phyloP scores from a whole-genome alignment of 177 flowering plant genomes.

The Tripterygium wilfordii region DNA sequence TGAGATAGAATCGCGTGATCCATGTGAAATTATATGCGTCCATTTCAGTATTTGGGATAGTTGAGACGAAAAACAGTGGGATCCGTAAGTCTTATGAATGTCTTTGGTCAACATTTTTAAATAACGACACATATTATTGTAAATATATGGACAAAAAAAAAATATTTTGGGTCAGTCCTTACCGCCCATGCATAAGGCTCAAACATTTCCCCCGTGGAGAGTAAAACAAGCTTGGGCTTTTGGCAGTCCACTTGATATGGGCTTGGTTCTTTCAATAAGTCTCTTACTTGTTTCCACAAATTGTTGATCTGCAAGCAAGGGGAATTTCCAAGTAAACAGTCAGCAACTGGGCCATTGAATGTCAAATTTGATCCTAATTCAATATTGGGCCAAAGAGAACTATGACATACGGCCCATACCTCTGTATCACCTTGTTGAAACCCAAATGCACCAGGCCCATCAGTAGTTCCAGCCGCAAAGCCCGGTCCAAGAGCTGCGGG shows the following conservation, averaged over 20 bases:
- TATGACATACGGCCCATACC: no score
- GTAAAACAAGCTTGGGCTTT: conserved; percentile 49
- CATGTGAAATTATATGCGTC: no score
- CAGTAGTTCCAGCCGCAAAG: conserved; percentile 74
- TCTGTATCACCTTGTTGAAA: conserved; percentile 59
- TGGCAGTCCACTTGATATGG: conserved; percentile 51
- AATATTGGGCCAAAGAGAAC: background rate
- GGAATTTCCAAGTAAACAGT: no score
- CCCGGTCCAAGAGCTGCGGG: conserved; percentile 69
- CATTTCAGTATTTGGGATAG: no score
- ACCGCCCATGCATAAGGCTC: conserved; percentile 75
- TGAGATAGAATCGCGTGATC: no score
- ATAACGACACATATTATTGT: no score
- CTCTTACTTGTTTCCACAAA: conserved; percentile 39
- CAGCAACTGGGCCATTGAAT: no score
- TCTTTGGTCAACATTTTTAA: no score
- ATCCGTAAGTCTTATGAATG: no score
- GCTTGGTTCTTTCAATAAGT: conserved; percentile 41
- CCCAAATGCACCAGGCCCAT: conserved; percentile 59
- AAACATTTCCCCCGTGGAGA: conserved; percentile 57
- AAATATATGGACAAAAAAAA: no score
- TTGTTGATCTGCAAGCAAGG: conserved; percentile 31
- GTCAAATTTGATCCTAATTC: no score
- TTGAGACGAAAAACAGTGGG: no score
- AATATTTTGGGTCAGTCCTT: conserved; percentile 6